Evolutionary conservation across 306 rosid species (phyloP), one percentile per base, ranked within the genome.

Genomic region (Carpinus fangiana): DNA sequence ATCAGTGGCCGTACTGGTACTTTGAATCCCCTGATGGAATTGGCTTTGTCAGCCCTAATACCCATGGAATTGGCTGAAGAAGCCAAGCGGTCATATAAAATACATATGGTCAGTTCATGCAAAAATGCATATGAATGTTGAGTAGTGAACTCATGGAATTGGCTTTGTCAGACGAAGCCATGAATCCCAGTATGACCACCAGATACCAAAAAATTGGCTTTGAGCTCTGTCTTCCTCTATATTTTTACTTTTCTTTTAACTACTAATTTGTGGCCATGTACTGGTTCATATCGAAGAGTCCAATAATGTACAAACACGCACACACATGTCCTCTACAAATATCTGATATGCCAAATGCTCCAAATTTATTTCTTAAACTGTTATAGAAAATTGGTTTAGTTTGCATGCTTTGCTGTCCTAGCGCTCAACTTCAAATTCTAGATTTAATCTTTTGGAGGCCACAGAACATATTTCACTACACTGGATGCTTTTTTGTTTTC

Each of bases 341-440:
- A 41, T 5, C 45, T 41, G 45, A 41, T 7, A 41, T 38, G 4
- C 1, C 45, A 5, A 41, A 41, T 48, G 52, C 14, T 48, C 13
- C 16, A 48, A 48, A 48, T 48, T 48, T 7, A 17, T 55, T n/a
- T 17, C 60, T 17, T n/a, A 6, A 2, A 2, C 46, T 16, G 43
- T 16, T n/a, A 17, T n/a, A 23, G 41, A 56, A 43, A 43, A 18
- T 20, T 23, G 20, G 28, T 17, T n/a, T 43, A 41, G 50, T 57
- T 57, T 41, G 67, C 47, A n/a, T 61, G 65, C 68, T 72, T 72
- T 61, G n/a, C 46, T 69, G 11, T 26, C 26, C 28, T 55, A 55
- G 47, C 9, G 7, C 3, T 1, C 36, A 59, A 23, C 12, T 21
- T 59, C 65, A 21, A 57, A 9, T 2, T 20, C 28, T 57, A 57